Base-by-base conservation (phyloP, 2,329 filamentous ascomycete species). In the Cladosporium sp. region DNA sequence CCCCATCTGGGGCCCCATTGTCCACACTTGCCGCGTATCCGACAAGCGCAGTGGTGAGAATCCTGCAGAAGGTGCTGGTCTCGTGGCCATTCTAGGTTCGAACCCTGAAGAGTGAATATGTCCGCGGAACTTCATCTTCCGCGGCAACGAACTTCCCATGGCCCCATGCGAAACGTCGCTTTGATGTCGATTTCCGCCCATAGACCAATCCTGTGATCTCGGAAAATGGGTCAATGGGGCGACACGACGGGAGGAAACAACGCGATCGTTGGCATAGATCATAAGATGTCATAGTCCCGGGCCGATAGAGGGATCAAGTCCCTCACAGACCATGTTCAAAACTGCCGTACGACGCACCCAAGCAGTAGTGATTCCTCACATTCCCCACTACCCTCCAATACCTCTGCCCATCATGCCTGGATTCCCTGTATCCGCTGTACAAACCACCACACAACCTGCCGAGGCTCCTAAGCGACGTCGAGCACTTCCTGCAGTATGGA, bases 401-500 rank as follows among this genome's bases (percentile, higher is more conserved):
- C 41, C 22, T 25, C 22, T 46, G 19, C 13, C 45, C 2, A 50
- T 50, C 40, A 53, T 53, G 51, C 51, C 51, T 27, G 42, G 38
- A 27, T 19, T 53, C n/a, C 38, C 46, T n/a, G 35, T 41, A 15
- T n/a, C 48, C 22, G n/a, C 36, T 15, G 12, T 29, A 16, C 19
- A 39, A 9, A 19, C 43, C 4, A 11, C n/a, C 32, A 8, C 43
- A 8, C 20, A 38, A 11, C 36, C 45, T 18, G 12, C 13, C 36
- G 19, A 13, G 29, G 11, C 39, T 55, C 38, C 38, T 2, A 52
- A 42, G n/a, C 46, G 30, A 32, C 32, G 53, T 18, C 53, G 46
- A 25, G 43, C 50, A 25, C 52, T 69, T 4, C 66, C 64, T 1
- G 66, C 67, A 9, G 66, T 68, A n/a, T 62, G 66, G 49, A 69